Base-by-base conservation (phyloP, 2,329 filamentous ascomycete species). In the Leptodontidium sp. region DNA sequence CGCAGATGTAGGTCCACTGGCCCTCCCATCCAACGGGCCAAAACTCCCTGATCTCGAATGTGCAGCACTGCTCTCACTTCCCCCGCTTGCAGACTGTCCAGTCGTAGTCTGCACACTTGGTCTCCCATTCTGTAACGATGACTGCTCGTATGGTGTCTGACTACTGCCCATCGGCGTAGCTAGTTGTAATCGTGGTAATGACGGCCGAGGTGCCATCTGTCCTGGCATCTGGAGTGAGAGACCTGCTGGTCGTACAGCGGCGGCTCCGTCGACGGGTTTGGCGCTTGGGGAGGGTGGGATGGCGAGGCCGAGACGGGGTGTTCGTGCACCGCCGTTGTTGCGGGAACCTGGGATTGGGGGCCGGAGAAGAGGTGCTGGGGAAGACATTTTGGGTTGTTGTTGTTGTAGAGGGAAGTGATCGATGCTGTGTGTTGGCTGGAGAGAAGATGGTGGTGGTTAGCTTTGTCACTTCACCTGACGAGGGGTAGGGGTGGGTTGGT, bases 81-180 rank as follows among this genome's bases (percentile, higher is more conserved):
- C 90, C 21, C 90, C 91, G 71, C 90, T 91, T 9, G 91, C 91
- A 29, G 92, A 93, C 58, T 82, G 89, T 73, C 82, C 90, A 77
- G 80, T 88, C 78, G 80, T 88, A 78, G 77, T 85, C 81, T 78
- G 67, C 40, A 70, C 62, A 77, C 81, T 75, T 21, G 75, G 72
- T 11, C 77, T 68, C 1, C 77, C 76, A 68, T 75, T 77, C 67
- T 76, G 76, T 55, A 74, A 85, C 7, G 64, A 64, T n/a, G 61
- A 45, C 79, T 87, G 88, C 81, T 89, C 91, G 77, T 94, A 90
- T 5, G 93, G 91, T 9, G 88, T 88, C 65, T 88, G 86, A 71
- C 89, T 90, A 78, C 89, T 93, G 68, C 93, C 93, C 90, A 93
- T 94, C 2, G 95, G 95, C 1, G 95, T 98, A 17, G 92, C 93